Percentiles rank a stretch among this genome's conserved stretches.
Evolutionary conservation across 2,329 filamentous ascomycete genomes (phyloP).

Genomic region (Escovopsis sp.): DNA sequence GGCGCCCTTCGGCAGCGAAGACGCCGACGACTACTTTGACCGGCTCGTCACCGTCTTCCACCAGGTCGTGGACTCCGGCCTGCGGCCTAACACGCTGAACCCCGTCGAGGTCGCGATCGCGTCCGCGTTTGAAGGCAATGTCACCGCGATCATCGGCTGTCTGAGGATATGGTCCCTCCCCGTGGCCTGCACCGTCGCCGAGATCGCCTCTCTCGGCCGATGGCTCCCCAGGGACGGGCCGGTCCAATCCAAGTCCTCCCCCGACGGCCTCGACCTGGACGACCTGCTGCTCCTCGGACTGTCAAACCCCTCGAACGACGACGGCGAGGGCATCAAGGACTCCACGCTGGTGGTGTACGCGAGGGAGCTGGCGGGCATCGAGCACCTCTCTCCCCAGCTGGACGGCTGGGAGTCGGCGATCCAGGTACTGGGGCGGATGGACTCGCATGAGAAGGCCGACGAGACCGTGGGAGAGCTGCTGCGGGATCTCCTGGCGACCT

Average conservation of each 20-base stretch:
- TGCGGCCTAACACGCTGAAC: slow-evolving; percentile 62
- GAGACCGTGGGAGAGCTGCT: slow-evolving; percentile 61
- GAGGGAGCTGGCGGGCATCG: slow-evolving; percentile 43
- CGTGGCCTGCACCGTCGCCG: slow-evolving; percentile 61
- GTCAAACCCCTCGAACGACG: slow-evolving; percentile 40
- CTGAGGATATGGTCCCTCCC: slow-evolving; percentile 69
- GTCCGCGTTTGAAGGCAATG: slow-evolving; percentile 68
- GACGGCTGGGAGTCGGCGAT: slow-evolving; percentile 88
- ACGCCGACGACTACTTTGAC: slow-evolving; percentile 55
- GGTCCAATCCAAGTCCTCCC: slow-evolving; percentile 34
- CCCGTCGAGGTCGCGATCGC: slow-evolving; percentile 68
- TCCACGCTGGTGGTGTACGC: slow-evolving; percentile 66
- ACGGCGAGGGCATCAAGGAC: slow-evolving; percentile 55
- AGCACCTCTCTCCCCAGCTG: slow-evolving; percentile 30
- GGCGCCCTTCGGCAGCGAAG: slow-evolving; percentile 25
- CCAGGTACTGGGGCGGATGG: slow-evolving; percentile 65
- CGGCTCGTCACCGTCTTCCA: slow-evolving; percentile 59
- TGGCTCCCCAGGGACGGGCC: slow-evolving; percentile 48
- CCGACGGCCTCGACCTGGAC: slow-evolving; percentile 59
- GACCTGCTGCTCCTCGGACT: slow-evolving; percentile 72
- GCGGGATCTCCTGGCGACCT: slow-evolving; percentile 42
- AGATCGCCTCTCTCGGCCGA: slow-evolving; percentile 67
- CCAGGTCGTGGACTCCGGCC: slow-evolving; percentile 51
- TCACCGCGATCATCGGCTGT: slow-evolving; percentile 59
- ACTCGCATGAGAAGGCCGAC: slow-evolving; percentile 55